Percentiles rank a stretch among this genome's conserved stretches.
Evolutionary conservation across 768 basidiomycete genomes (phyloP).

Genomic region (Hirschioporus abietinus): DNA sequence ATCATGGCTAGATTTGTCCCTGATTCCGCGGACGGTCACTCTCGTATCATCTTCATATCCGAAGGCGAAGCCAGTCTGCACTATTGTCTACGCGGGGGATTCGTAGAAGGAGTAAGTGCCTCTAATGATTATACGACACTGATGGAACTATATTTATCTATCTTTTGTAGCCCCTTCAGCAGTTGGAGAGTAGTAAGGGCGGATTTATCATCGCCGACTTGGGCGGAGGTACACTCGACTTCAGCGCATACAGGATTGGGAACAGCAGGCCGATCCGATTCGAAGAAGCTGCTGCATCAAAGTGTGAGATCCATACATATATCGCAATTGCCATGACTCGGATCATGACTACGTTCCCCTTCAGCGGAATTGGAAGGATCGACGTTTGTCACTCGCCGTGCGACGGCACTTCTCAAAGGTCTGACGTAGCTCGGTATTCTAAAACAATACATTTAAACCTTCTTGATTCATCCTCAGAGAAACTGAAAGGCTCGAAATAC

Average conservation of each 20-base stretch:
- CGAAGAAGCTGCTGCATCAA: neutral
- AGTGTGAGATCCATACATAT: neutral
- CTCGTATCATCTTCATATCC: slow-evolving; percentile 50
- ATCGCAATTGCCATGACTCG: neutral
- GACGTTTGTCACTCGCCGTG: slow-evolving; percentile 32
- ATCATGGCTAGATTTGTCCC: slow-evolving; percentile 45
- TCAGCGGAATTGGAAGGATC: slow-evolving; percentile 38
- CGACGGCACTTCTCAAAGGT: slow-evolving; percentile 27
- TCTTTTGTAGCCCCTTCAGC: neutral
- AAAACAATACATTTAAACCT: neutral
- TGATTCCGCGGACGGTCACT: slow-evolving; percentile 30
- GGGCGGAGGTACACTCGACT: slow-evolving; percentile 39
- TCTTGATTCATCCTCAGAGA: slow-evolving; percentile 16
- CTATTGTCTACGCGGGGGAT: slow-evolving; percentile 45
- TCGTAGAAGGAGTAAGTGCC: slow-evolving; percentile 24
- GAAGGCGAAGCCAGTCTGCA: slow-evolving; percentile 62
- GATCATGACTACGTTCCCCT: neutral
- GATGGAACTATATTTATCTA: neutral
- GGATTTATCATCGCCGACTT: slow-evolving; percentile 43
- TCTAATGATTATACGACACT: neutral
- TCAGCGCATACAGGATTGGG: slow-evolving; percentile 23
- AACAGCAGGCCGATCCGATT: neutral
- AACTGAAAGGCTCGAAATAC: slow-evolving; percentile 27
- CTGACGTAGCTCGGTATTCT: slow-evolving; percentile 1
- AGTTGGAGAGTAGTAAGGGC: slow-evolving; percentile 30